These are phyloP conservation scores for Vicia sativa DNA, from an alignment of 306 rosid species.

Conservation along the genomic window DNA sequence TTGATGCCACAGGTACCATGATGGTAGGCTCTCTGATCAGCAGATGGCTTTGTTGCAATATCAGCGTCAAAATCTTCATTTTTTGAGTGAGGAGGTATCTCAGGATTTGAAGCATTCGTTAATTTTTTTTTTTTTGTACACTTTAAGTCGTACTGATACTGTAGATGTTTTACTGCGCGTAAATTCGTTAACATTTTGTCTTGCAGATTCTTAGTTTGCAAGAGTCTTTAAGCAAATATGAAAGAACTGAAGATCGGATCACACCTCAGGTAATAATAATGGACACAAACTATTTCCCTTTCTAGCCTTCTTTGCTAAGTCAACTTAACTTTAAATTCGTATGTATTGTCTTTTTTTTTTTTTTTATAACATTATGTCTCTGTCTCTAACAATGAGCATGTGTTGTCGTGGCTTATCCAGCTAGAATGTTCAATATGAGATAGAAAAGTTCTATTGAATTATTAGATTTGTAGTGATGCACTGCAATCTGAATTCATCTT, in stretches of 20 bases:
- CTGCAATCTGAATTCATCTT: conserved; percentile 7
- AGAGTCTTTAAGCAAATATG: conserved; percentile 88
- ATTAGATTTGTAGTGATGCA: conserved; percentile 8
- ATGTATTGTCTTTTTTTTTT: not conserved
- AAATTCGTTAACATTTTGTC: conserved; percentile 39
- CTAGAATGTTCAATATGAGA: conserved; percentile 20
- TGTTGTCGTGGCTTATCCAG: conserved; percentile 4
- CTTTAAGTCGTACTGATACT: conserved; percentile 6
- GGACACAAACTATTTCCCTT: conserved; percentile 19
- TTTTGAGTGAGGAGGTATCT: conserved; percentile 93
- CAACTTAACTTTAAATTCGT: conserved; percentile 20
- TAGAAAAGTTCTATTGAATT: conserved; percentile 10
- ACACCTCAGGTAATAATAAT: conserved; percentile 81
- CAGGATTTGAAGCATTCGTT: conserved; percentile 36
- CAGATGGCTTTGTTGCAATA: conserved; percentile 99
- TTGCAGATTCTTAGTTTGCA: conserved; percentile 90
- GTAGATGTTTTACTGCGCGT: conserved; percentile 13
- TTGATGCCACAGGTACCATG: conserved; percentile 75
- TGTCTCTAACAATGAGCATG: not conserved
- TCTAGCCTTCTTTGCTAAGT: conserved; percentile 8
- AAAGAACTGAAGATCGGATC: conserved; percentile 81
- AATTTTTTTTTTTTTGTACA: conserved; percentile 27
- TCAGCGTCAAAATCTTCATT: conserved; percentile 98
- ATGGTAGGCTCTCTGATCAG: conserved; percentile 95
- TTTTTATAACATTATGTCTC: not conserved